Evolutionary conservation across 1,284 basidiomycete species (phyloP), one percentile per base, ranked within the genome.

Genomic region (Trametes versicolor): DNA sequence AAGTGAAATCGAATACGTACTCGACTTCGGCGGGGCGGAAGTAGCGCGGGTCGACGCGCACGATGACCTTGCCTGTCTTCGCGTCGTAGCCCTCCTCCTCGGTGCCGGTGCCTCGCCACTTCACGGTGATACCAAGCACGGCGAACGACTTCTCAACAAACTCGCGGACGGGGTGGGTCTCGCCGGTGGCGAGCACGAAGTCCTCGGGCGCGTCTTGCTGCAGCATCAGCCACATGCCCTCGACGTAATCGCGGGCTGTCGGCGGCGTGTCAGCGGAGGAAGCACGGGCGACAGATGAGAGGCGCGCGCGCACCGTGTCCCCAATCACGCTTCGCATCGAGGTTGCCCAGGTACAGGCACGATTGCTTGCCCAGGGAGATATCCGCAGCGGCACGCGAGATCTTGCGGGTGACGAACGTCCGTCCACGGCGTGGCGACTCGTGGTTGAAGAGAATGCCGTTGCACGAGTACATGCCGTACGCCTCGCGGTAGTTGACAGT

Each of bases 221-320:
- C 32, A 97, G 87, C 87, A 97, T 96, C 73, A 86, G 85, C 95
- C 95, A 97, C 96, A 97, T 97, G 49, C 95, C 95, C 79, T 96
- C 95, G 13, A 95, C 90, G 73, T 95, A 96, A 76, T 96, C 94
- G 68, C 87, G 88, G 57, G 93, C 93, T 93, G 41, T 45, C 27
- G 27, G 54, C 15, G 45, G 7, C 34, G n/a, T n/a, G n/a, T 27
- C 19, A 21, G n/a, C 19, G 29, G 13, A 29, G 39, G 39, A 10
- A 41, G 25, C n/a, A n/a, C 13, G 34, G 51, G 5, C n/a, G 36
- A 62, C 8, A 45, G 53, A n/a, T 32, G 25, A 13, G 12, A 27
- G 13, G 49, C 43, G 43, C 32, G 43, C 32, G 70, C 87, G 65
- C 68, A 92, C 92, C 94, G 78, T 97, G 95, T 72, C 95, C 95